Conservation (phyloP, 164 flowering plant genomes). For the Vitis vinifera region DNA sequence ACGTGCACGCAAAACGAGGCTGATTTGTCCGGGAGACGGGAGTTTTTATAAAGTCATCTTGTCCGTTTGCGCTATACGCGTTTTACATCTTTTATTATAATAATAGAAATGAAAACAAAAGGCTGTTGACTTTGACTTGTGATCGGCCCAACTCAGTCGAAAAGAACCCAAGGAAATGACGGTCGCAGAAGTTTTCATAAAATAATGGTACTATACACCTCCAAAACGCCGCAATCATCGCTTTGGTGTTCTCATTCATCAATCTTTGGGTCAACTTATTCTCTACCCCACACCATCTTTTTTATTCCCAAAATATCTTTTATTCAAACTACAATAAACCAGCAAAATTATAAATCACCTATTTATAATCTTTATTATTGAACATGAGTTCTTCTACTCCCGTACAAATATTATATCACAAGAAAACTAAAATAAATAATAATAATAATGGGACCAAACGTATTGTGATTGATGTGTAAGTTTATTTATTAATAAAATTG, state of each 20-base stretch:
- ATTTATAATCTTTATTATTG: too few species aligned
- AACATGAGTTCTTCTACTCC: too few species aligned
- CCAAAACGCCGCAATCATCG: slow-evolving; percentile 42
- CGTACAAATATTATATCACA: too few species aligned
- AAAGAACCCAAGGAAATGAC: neutral
- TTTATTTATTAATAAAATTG: too few species aligned
- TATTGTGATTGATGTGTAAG: too few species aligned
- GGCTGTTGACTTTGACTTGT: slow-evolving; percentile 37
- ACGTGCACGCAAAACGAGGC: slow-evolving; percentile 41
- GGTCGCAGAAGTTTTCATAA: too few species aligned
- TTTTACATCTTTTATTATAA: slow-evolving; percentile 9
- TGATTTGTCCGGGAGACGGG: slow-evolving; percentile 20
- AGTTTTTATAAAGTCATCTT: slow-evolving; percentile 9
- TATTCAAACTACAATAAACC: too few species aligned
- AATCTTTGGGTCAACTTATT: neutral
- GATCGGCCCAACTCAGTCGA: slow-evolving; percentile 3
- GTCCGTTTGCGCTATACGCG: slow-evolving; percentile 27
- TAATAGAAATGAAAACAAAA: neutral
- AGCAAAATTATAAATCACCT: too few species aligned
- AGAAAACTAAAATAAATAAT: too few species aligned
- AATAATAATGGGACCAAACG: too few species aligned
- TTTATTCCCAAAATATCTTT: too few species aligned
- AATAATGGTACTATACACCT: neutral
- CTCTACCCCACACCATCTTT: too few species aligned
- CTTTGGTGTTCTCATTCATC: slow-evolving; percentile 10